Percentiles rank a stretch among this genome's conserved stretches.
Evolutionary conservation across 352 stramenopile species (phyloP).

Genomic region (Phytophthora melonis): DNA sequence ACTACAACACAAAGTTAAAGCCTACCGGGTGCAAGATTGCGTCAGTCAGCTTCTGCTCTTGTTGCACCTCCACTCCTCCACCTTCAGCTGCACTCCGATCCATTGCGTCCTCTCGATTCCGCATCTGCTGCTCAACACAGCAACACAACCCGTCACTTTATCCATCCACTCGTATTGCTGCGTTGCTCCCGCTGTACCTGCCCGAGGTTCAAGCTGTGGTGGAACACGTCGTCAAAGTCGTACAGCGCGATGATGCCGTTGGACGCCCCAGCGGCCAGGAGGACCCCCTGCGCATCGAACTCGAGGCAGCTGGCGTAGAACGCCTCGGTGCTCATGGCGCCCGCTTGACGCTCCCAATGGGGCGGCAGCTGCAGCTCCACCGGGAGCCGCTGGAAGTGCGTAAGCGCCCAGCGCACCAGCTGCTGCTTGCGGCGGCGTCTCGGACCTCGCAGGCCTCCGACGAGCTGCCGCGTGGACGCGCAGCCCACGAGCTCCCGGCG

Average conservation of each 20-base stretch:
- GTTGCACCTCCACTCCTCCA: background rate
- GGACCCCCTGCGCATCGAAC: constrained; percentile 74
- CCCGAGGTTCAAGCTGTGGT: constrained; percentile 63
- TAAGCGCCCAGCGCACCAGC: constrained; percentile 63
- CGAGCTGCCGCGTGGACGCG: constrained; percentile 10
- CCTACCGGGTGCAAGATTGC: constrained; percentile 52
- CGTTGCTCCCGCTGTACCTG: constrained; percentile 38
- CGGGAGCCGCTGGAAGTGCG: constrained; percentile 53
- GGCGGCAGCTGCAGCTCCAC: constrained; percentile 54
- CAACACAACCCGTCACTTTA: background rate
- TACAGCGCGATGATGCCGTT: constrained; percentile 79
- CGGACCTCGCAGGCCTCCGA: constrained; percentile 2
- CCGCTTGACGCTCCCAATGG: constrained; percentile 54
- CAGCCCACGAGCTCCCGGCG: constrained; percentile 54
- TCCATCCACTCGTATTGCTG: background rate
- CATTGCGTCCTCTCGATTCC: background rate
- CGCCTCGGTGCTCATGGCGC: constrained; percentile 21
- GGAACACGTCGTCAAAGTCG: constrained; percentile 84
- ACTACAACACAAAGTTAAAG: background rate
- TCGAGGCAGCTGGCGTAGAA: constrained; percentile 77
- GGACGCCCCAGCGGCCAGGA: constrained; percentile 70
- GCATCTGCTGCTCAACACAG: background rate
- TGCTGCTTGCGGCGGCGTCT: constrained; percentile 55
- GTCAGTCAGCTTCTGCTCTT: constrained; percentile 4
- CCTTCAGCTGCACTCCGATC: background rate